These are phyloP conservation scores for Podaxis carcinomalis DNA, from an alignment of 768 basidiomycete genomes.

Conservation along the genomic window DNA sequence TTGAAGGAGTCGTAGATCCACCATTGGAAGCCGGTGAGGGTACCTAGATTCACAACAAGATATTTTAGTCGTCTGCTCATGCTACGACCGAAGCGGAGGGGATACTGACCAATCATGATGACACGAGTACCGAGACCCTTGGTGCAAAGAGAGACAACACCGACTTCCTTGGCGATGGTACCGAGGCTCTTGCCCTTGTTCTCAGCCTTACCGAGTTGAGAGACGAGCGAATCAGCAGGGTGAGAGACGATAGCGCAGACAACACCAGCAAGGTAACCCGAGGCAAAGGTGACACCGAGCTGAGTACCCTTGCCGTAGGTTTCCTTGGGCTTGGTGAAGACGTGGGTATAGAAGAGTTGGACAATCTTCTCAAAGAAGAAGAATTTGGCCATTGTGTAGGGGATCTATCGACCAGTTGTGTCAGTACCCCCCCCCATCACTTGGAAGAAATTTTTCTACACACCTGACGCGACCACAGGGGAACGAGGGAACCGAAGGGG, in stretches of 20 bases:
- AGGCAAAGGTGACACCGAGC: constrained; percentile 84
- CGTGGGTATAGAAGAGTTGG: constrained; percentile 82
- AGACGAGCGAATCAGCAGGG: constrained; percentile 91
- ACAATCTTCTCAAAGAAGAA: constrained; percentile 92
- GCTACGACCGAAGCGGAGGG: constrained; percentile 16
- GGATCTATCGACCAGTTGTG: constrained; percentile 51
- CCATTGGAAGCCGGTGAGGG: constrained; percentile 80
- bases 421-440: neutral
- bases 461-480: constrained; percentile 87
- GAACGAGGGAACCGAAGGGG: constrained; percentile 82
- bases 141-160: constrained; percentile 59
- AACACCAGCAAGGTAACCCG: constrained; percentile 94
- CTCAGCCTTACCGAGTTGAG: constrained; percentile 84
- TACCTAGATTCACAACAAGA: constrained; percentile 25
- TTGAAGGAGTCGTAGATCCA: constrained; percentile 94
- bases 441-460: neutral
- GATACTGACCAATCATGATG: constrained; percentile 68
- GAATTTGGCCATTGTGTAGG: constrained; percentile 99
- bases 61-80: neutral
- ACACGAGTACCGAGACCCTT: constrained; percentile 88
- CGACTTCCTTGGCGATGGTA: constrained; percentile 67
- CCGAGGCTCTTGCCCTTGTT: constrained; percentile 82
- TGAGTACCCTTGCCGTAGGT: constrained; percentile 78
- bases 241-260: constrained; percentile 96
- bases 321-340: constrained; percentile 77